A percentile compares a stretch with the other conserved stretches of the same genome.
These are phyloP conservation scores for Carex arenaria DNA, from an alignment of 202 grass and related monocot genomes.

Conservation along the genomic window DNA sequence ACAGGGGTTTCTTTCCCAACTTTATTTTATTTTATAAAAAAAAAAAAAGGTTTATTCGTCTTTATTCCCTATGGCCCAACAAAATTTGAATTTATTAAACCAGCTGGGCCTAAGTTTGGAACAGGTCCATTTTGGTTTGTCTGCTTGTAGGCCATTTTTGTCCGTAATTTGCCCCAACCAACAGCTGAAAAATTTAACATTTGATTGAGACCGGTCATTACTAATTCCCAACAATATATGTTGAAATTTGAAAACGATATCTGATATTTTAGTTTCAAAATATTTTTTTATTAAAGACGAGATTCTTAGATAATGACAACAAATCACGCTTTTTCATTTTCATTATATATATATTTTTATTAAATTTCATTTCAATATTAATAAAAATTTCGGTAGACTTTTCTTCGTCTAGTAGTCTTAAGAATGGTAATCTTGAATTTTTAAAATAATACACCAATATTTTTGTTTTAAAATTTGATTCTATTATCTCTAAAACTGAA, in stretches of 20 bases:
- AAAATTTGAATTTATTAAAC: slow-evolving; percentile 33
- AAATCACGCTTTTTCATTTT: neutral
- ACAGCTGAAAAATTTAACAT: slow-evolving; percentile 20
- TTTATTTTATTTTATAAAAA: neutral
- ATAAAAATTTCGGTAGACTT: neutral
- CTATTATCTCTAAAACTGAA: no score
- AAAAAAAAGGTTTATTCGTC: slow-evolving; percentile 27
- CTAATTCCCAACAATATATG: neutral
- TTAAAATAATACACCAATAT: no score
- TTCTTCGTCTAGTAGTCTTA: neutral
- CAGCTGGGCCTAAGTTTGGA: slow-evolving; percentile 23
- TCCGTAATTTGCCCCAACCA: slow-evolving; percentile 29
- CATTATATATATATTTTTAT: no score
- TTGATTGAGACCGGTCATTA: neutral
- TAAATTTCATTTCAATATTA: neutral
- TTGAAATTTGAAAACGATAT: neutral
- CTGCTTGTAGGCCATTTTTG: slow-evolving; percentile 14
- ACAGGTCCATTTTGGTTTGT: slow-evolving; percentile 1
- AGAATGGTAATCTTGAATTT: neutral
- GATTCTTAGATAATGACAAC: neutral
- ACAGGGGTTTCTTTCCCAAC: slow-evolving; percentile 8
- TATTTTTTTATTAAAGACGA: neutral
- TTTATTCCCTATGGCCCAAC: slow-evolving; percentile 50
- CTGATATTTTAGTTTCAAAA: neutral
- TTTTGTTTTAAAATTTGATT: no score